Conservation (phyloP, 192 early-diverging fungal genomes). For the Funneliformis mosseae region DNA sequence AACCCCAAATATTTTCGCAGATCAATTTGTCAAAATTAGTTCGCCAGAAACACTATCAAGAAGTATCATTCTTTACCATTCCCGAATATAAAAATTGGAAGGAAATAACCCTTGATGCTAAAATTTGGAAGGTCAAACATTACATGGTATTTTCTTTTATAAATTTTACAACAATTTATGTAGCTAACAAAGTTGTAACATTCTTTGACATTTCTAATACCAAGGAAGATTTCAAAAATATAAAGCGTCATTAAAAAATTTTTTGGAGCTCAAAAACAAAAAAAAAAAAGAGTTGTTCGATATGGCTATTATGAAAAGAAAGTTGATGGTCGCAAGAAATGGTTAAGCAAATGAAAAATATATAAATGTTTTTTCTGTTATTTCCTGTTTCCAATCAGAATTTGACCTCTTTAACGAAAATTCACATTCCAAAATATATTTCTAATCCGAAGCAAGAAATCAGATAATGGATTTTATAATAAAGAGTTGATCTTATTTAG, state of each 20-base stretch:
- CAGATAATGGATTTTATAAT: constrained; percentile 92
- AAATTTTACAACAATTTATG: no score
- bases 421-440: no score
- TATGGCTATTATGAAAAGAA: constrained; percentile 96
- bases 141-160: constrained; percentile 61
- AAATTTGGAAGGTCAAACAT: constrained; percentile 91
- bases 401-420: no score
- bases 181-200: no score
- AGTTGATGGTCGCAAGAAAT: constrained; percentile 94
- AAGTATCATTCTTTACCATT: constrained; percentile 83
- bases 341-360: constrained; percentile 70
- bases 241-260: constrained; percentile 81
- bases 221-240: constrained; percentile 84
- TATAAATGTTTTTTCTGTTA: no score
- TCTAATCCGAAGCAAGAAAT: constrained; percentile 66
- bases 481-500: constrained; percentile 93
- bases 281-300: constrained; percentile 82
- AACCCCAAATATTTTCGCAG: no score
- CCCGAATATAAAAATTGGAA: constrained; percentile 93
- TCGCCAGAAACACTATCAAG: no score
- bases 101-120: constrained; percentile 61
- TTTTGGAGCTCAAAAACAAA: constrained; percentile 57
- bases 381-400: no score
- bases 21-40: no score
- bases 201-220: constrained; percentile 80